These are phyloP conservation scores for Candida ulmi DNA, from an alignment of 805 yeast genomes.

Conservation along the genomic window DNA sequence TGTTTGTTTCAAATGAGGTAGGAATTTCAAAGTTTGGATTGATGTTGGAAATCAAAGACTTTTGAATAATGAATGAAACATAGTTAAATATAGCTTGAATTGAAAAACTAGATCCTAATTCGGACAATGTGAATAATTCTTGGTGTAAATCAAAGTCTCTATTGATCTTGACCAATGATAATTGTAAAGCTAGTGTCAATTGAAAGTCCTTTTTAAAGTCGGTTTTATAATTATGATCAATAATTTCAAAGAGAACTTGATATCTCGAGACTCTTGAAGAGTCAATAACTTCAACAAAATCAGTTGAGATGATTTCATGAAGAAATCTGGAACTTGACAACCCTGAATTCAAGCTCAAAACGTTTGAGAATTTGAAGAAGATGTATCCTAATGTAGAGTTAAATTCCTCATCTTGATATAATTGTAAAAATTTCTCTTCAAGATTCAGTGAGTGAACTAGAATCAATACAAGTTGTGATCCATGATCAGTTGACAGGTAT, in stretches of 20 bases:
- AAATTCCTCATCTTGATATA: slow-evolving; percentile 4
- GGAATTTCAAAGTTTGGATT: slow-evolving; percentile 13
- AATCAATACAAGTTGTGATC: slow-evolving; percentile 7
- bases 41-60: slow-evolving; percentile 8
- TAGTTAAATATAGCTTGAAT: slow-evolving; percentile 15
- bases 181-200: slow-evolving; percentile 10
- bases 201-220: slow-evolving; percentile 17
- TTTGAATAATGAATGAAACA: slow-evolving; percentile 11
- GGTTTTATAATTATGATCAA: slow-evolving; percentile 20
- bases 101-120: slow-evolving; percentile 17
- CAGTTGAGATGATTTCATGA: slow-evolving; percentile 7
- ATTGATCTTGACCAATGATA: slow-evolving; percentile 6
- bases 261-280: slow-evolving; percentile 15
- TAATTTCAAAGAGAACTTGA: slow-evolving; percentile 19
- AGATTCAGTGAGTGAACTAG: slow-evolving; percentile 9
- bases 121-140: slow-evolving; percentile 11
- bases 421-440: slow-evolving; percentile 1
- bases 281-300: slow-evolving; percentile 12
- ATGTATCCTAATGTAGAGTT: slow-evolving; percentile 6
- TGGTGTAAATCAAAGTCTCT: slow-evolving; percentile 10
- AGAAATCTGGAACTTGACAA: neutral
- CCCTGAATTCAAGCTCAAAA: neutral
- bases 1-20: slow-evolving; percentile 2
- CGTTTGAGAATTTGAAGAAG: slow-evolving; percentile 9
- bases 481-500: slow-evolving; percentile 4